These are phyloP conservation scores for Fusarium multiceps DNA, from an alignment of 2,329 filamentous ascomycete genomes.

Conservation along the genomic window DNA sequence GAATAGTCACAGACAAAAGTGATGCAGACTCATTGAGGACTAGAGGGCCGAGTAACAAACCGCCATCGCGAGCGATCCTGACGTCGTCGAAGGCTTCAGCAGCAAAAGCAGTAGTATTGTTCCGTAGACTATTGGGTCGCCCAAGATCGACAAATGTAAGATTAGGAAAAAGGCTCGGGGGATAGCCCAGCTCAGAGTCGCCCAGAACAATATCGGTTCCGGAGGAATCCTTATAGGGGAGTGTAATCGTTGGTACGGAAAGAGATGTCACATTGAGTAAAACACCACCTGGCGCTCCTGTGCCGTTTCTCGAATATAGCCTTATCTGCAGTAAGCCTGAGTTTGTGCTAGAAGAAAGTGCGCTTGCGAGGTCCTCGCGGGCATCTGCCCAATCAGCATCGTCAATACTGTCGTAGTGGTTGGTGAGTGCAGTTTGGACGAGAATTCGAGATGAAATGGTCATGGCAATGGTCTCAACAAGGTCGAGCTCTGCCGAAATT, in stretches of 20 bases:
- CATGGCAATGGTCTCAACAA: constrained; percentile 79
- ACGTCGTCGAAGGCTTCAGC: constrained; percentile 64
- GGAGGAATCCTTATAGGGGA: constrained; percentile 71
- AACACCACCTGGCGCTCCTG: constrained; percentile 61
- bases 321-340: constrained; percentile 74
- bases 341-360: constrained; percentile 70
- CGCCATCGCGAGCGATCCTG: constrained; percentile 61
- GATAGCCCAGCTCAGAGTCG: constrained; percentile 73
- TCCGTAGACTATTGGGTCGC: constrained; percentile 54
- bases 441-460: constrained; percentile 76
- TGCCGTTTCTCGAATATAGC: constrained; percentile 77
- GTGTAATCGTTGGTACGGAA: constrained; percentile 60
- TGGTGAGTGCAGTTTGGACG: constrained; percentile 63
- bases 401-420: constrained; percentile 61
- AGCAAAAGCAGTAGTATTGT: constrained; percentile 55
- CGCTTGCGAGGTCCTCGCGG: constrained; percentile 74
- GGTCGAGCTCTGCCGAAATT: constrained; percentile 79
- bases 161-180: constrained; percentile 79
- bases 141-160: constrained; percentile 70
- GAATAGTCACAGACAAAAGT: constrained; percentile 82
- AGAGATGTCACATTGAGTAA: constrained; percentile 73
- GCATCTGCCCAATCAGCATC: constrained; percentile 70
- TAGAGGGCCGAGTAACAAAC: constrained; percentile 81
- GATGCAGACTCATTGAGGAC: constrained; percentile 78
- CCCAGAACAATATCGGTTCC: constrained; percentile 71